phyloP scores from a whole-genome alignment of 1,139 yeast genomes.

The Hyphopichia burtonii region DNA sequence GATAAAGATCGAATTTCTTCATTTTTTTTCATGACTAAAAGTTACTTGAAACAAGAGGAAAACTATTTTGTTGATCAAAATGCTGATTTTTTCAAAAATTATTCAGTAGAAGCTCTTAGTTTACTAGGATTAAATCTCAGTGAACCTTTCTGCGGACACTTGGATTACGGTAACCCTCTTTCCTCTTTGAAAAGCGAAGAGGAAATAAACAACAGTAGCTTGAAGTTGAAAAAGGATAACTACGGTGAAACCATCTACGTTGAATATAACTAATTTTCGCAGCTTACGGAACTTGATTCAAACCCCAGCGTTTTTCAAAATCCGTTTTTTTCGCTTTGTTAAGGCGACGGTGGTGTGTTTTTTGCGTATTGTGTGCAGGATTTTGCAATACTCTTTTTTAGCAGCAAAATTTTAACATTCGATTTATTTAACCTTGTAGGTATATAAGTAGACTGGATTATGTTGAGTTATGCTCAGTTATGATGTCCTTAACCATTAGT shows the following conservation, averaged over 20 bases:
- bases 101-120: slow-evolving; percentile 10
- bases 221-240: slow-evolving; percentile 1
- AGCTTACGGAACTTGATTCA: background rate
- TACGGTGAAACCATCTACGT: slow-evolving; percentile 2
- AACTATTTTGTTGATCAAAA: slow-evolving; percentile 16
- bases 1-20: slow-evolving; percentile 18
- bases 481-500: no score
- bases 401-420: no score
- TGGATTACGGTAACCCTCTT: slow-evolving; percentile 14
- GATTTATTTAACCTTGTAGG: background rate
- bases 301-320: background rate
- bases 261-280: background rate
- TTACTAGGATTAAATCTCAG: slow-evolving; percentile 12
- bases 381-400: no score
- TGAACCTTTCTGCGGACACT: slow-evolving; percentile 17
- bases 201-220: background rate
- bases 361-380: no score
- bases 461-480: no score
- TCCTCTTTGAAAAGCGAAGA: slow-evolving; percentile 6
- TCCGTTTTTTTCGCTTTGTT: background rate
- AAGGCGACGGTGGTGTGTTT: background rate
- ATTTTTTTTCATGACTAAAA: slow-evolving; percentile 23
- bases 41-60: slow-evolving; percentile 23
- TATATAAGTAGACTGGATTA: no score
- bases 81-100: slow-evolving; percentile 14